These are phyloP conservation scores for Arthrobotrys pseudoclavata DNA, from an alignment of 2,329 filamentous ascomycete genomes.

Conservation along the genomic window DNA sequence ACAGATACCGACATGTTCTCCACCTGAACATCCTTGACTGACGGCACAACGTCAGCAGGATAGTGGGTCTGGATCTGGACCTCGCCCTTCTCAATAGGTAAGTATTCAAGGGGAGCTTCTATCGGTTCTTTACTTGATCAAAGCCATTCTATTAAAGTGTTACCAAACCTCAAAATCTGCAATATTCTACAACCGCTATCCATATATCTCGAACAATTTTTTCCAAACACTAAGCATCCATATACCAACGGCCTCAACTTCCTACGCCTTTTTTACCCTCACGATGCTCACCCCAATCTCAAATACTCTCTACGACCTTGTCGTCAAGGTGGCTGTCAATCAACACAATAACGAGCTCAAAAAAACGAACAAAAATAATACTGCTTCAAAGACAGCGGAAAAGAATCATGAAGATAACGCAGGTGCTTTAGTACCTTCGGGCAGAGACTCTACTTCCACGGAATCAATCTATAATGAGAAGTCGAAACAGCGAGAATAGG, in stretches of 20 bases:
- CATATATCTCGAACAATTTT: too few relatives aligned
- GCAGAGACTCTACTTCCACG: constrained; percentile 9
- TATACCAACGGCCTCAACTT: background rate
- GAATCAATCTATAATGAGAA: constrained; percentile 12
- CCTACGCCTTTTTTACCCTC: background rate
- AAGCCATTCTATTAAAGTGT: background rate
- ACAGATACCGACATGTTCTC: background rate
- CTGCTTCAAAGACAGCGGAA: background rate
- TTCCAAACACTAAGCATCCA: background rate
- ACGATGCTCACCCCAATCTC: constrained; percentile 34
- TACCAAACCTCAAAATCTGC: background rate
- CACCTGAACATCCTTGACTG: constrained; percentile 3
- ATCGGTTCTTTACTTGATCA: background rate
- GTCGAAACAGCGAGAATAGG: background rate
- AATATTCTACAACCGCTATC: too few relatives aligned
- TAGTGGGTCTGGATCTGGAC: background rate
- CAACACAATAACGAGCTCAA: constrained; percentile 26
- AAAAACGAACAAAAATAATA: background rate
- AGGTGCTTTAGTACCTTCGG: background rate
- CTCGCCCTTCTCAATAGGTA: background rate
- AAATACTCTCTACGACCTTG: constrained; percentile 21
- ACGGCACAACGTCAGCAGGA: background rate
- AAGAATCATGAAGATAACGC: background rate
- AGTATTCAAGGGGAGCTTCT: background rate
- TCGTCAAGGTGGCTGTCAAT: constrained; percentile 29